Evolutionary conservation across 352 stramenopile genomes (phyloP).

Genomic region (Phytophthora cactorum): DNA sequence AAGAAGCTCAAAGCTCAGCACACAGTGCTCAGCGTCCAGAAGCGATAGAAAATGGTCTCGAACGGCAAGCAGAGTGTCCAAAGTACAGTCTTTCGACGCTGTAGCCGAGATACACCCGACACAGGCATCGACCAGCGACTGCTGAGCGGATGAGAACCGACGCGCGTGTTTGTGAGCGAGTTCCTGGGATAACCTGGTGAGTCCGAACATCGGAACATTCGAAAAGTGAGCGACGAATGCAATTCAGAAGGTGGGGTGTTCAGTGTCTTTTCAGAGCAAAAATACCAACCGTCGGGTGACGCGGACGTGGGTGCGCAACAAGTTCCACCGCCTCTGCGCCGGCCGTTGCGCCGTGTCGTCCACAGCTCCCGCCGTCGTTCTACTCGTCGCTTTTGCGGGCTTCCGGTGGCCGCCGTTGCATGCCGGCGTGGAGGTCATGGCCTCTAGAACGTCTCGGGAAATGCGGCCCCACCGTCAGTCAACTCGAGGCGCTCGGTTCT

Average conservation of each 20-base stretch:
- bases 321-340: slow-evolving; percentile 53
- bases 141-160: slow-evolving; percentile 58
- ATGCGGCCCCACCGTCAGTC: not conserved
- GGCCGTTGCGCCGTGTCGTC: not conserved
- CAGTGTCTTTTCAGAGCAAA: slow-evolving; percentile 12
- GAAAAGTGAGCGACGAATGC: slow-evolving; percentile 8
- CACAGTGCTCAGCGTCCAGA: slow-evolving; percentile 66
- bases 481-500: slow-evolving; percentile 2
- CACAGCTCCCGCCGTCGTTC: slow-evolving; percentile 2
- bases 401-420: slow-evolving; percentile 14
- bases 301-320: slow-evolving; percentile 69
- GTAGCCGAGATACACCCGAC: slow-evolving; percentile 1
- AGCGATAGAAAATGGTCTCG: slow-evolving; percentile 69
- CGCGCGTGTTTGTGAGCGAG: slow-evolving; percentile 49
- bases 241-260: not conserved
- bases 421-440: slow-evolving; percentile 27
- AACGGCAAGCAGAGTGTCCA: slow-evolving; percentile 34
- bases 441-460: not conserved
- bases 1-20: slow-evolving; percentile 58
- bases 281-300: slow-evolving; percentile 63
- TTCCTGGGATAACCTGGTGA: slow-evolving; percentile 54
- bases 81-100: slow-evolving; percentile 5
- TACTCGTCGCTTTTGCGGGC: not conserved
- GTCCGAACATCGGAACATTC: not conserved
- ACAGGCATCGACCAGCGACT: slow-evolving; percentile 54